Percentiles rank a stretch among this genome's conserved stretches.
Evolutionary conservation across 2,329 filamentous ascomycete species (phyloP).

Genomic region (Aspergillus felis): DNA sequence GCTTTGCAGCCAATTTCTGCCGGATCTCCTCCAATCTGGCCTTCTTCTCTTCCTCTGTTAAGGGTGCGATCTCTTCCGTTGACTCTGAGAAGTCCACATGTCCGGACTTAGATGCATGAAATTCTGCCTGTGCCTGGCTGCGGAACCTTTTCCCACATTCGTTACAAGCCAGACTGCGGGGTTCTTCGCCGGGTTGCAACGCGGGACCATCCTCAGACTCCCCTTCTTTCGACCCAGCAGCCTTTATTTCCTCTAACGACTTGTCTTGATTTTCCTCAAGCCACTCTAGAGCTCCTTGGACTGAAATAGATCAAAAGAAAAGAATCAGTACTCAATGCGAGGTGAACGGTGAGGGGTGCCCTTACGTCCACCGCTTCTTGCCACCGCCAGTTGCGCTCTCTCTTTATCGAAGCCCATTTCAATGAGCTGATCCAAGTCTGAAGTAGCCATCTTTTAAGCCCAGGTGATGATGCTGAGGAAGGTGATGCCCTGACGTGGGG

Average conservation of each 20-base stretch:
- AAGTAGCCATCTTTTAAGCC: constrained; percentile 33
- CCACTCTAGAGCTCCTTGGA: constrained; percentile 91
- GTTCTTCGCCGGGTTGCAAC: constrained; percentile 66
- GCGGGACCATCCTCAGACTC: constrained; percentile 58
- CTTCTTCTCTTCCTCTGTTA: constrained; percentile 90
- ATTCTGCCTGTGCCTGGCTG: constrained; percentile 75
- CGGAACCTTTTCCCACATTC: constrained; percentile 92
- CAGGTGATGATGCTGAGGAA: not conserved
- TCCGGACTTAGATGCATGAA: constrained; percentile 86
- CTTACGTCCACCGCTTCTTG: constrained; percentile 75
- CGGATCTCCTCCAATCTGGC: constrained; percentile 72
- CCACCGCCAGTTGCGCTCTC: constrained; percentile 76
- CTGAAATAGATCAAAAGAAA: constrained; percentile 42
- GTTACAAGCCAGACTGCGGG: constrained; percentile 84
- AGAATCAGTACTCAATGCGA: not conserved
- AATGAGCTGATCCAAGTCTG: constrained; percentile 58
- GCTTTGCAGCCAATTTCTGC: constrained; percentile 68
- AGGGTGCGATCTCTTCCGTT: constrained; percentile 81
- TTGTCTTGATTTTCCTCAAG: constrained; percentile 89
- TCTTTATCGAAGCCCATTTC: constrained; percentile 78
- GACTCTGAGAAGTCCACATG: constrained; percentile 92
- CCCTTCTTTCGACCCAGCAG: constrained; percentile 49
- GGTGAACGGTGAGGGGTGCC: constrained; percentile 11
- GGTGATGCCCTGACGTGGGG: not conserved
- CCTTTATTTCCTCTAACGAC: constrained; percentile 73